A percentile compares a stretch with the other conserved stretches of the same genome.
These are phyloP conservation scores for Boletus speciosus DNA, from an alignment of 768 basidiomycete genomes.

Conservation along the genomic window DNA sequence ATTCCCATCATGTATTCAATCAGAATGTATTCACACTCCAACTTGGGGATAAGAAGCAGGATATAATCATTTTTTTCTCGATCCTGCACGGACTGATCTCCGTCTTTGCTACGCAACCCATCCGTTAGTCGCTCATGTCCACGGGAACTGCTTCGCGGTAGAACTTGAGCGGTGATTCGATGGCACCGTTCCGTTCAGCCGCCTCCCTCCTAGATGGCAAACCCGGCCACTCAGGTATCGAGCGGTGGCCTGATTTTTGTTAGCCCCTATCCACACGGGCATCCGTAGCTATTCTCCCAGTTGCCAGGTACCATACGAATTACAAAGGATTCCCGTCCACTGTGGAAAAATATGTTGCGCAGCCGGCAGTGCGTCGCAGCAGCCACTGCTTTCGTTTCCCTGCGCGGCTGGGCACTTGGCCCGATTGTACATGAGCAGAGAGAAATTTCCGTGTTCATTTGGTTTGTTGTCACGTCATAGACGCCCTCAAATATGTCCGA, in stretches of 20 bases:
- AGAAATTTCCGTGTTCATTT: neutral
- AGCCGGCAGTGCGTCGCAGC: constrained; percentile 5
- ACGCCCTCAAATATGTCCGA: neutral
- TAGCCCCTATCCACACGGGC: neutral
- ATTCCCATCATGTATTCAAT: neutral
- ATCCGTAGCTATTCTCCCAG: neutral
- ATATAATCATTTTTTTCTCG: neutral
- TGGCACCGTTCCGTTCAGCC: neutral
- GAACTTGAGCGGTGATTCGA: constrained; percentile 3
- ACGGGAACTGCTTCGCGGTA: constrained; percentile 22
- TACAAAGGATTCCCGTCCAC: neutral
- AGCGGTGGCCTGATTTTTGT: neutral
- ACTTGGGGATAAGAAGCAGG: neutral
- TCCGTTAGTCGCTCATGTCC: constrained; percentile 8
- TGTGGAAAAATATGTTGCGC: neutral
- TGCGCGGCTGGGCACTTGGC: neutral
- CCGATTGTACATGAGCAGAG: neutral
- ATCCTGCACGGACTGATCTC: constrained; percentile 6
- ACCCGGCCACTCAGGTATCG: constrained; percentile 6
- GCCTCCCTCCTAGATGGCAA: neutral
- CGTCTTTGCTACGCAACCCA: neutral
- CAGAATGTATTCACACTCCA: neutral
- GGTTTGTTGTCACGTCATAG: neutral
- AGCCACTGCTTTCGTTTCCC: neutral
- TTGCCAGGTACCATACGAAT: constrained; percentile 15